Evolutionary conservation across 2,329 filamentous ascomycete species (phyloP).

Genomic region (Diaporthe sp.): DNA sequence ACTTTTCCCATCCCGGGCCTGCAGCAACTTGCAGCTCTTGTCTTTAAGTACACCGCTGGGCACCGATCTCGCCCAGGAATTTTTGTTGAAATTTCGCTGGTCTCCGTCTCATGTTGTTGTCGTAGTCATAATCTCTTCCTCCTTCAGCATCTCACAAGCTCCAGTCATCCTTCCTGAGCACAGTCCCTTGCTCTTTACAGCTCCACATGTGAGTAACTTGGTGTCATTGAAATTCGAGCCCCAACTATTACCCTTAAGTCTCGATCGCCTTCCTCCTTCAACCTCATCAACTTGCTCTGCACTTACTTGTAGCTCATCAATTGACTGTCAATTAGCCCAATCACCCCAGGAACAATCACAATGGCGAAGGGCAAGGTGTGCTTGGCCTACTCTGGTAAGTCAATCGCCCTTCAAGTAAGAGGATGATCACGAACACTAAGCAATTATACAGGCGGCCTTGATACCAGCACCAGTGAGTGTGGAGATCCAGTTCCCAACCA

Average conservation of each 20-base stretch:
- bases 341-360: slow-evolving; percentile 15
- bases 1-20: slow-evolving; percentile 31
- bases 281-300: background rate
- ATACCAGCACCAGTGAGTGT: slow-evolving; percentile 43
- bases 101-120: slow-evolving; percentile 33
- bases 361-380: slow-evolving; percentile 42
- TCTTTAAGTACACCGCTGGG: slow-evolving; percentile 26
- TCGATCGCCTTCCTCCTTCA: background rate
- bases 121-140: slow-evolving; percentile 27
- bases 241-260: background rate
- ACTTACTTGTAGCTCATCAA: slow-evolving; percentile 16
- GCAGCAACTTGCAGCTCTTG: slow-evolving; percentile 24
- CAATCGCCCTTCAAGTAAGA: background rate
- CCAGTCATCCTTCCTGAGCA: slow-evolving; percentile 6
- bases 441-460: slow-evolving; percentile 38
- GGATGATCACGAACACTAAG: slow-evolving; percentile 17
- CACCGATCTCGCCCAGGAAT: slow-evolving; percentile 40
- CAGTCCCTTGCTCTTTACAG: slow-evolving; percentile 23
- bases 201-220: slow-evolving; percentile 36
- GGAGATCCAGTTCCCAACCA: background rate
- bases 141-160: slow-evolving; percentile 9
- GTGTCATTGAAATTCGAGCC: background rate
- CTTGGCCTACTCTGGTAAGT: slow-evolving; percentile 42
- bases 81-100: slow-evolving; percentile 36
- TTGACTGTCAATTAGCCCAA: slow-evolving; percentile 34